Conservation (phyloP, 164 flowering plant species). For the Aristolochia fimbriata region DNA sequence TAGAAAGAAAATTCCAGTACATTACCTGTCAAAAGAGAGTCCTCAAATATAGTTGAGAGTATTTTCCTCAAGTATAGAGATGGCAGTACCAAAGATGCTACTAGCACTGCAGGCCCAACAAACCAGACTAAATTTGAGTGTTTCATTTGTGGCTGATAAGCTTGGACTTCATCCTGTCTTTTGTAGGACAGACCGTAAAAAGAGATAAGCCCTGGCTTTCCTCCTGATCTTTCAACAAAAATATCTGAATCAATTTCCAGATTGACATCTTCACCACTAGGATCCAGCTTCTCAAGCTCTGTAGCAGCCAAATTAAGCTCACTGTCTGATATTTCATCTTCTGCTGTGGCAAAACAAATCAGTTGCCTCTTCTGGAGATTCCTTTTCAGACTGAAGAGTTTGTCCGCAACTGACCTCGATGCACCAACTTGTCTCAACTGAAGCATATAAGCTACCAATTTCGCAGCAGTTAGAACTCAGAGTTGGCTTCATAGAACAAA, state of each 20-base stretch:
- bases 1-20: background rate
- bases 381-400: constrained; percentile 13
- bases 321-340: constrained; percentile 20
- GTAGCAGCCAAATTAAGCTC: constrained; percentile 25
- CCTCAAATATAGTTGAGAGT: constrained; percentile 78
- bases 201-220: constrained; percentile 76
- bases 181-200: constrained; percentile 42
- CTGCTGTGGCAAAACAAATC: constrained; percentile 32
- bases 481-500: too few relatives aligned
- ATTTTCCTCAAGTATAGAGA: constrained; percentile 77
- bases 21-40: constrained; percentile 82
- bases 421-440: too few relatives aligned
- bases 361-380: constrained; percentile 18
- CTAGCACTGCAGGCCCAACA: constrained; percentile 75
- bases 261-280: constrained; percentile 23
- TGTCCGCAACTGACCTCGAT: constrained; percentile 13
- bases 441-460: too few relatives aligned
- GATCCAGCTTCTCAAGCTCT: constrained; percentile 22
- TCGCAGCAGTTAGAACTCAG: too few relatives aligned
- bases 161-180: constrained; percentile 20
- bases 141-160: constrained; percentile 15
- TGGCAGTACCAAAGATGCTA: constrained; percentile 86
- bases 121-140: constrained; percentile 46
- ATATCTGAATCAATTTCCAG: constrained; percentile 16
- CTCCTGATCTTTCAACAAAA: constrained; percentile 28